phyloP scores from a whole-genome alignment of 2,329 filamentous ascomycete species.

The Thyridium curvatum region DNA sequence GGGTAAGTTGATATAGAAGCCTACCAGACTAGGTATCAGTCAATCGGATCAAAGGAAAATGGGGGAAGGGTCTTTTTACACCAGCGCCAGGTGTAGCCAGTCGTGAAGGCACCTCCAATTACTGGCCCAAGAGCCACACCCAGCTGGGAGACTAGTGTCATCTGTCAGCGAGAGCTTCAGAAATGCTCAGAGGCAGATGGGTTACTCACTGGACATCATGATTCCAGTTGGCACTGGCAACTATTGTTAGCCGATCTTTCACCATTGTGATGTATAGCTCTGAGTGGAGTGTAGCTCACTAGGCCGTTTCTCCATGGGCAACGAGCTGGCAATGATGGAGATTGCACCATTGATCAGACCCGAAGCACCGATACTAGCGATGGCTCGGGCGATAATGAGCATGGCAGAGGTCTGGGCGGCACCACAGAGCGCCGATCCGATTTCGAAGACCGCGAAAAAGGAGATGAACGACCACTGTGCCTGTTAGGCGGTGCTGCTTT shows the following conservation, averaged over 20 bases:
- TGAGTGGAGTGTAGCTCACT: too few species aligned
- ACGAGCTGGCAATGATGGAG: slow-evolving; percentile 38
- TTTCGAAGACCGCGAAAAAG: slow-evolving; percentile 23
- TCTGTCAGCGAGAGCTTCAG: too few species aligned
- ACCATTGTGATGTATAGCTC: too few species aligned
- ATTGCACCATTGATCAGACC: slow-evolving; percentile 44
- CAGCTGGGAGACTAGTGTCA: slow-evolving; percentile 21
- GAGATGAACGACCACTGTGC: slow-evolving; percentile 30
- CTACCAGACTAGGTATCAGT: slow-evolving; percentile 8
- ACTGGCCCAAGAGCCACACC: slow-evolving; percentile 40
- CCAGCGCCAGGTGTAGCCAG: slow-evolving; percentile 36
- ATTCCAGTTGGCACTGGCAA: slow-evolving; percentile 7
- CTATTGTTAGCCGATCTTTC: too few species aligned
- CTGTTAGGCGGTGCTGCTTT: too few species aligned
- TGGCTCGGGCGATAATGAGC: slow-evolving; percentile 45
- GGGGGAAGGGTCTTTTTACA: slow-evolving; percentile 11
- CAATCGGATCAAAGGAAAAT: background rate
- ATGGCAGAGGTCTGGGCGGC: slow-evolving; percentile 38
- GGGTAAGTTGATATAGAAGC: slow-evolving; percentile 39
- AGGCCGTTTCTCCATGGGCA: slow-evolving; percentile 48
- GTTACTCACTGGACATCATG: slow-evolving; percentile 10
- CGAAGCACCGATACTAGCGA: slow-evolving; percentile 44
- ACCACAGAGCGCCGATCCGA: slow-evolving; percentile 28
- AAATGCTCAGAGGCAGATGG: too few species aligned
- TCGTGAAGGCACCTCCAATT: slow-evolving; percentile 34